phyloP scores from a whole-genome alignment of 2,329 filamentous ascomycete genomes.

The Aphanocladium album region DNA sequence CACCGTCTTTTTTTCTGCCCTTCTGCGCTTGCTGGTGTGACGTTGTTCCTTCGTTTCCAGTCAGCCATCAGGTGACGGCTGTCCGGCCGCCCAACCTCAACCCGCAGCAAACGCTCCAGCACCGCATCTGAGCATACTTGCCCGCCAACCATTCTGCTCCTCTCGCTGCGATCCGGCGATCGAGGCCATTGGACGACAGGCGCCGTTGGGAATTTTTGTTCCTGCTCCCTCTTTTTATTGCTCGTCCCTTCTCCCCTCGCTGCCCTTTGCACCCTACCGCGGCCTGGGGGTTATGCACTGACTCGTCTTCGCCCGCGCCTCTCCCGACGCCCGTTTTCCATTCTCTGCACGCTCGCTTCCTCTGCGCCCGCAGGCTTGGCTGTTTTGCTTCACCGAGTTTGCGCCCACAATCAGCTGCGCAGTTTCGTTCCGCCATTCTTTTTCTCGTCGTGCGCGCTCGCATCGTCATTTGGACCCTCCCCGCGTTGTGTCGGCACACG shows the following conservation, averaged over 20 bases:
- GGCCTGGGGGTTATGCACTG: slow-evolving; percentile 9
- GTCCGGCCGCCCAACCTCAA: background rate
- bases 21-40: background rate
- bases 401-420: background rate
- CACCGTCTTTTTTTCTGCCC: background rate
- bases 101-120: background rate
- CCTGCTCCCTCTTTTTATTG: background rate
- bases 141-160: background rate
- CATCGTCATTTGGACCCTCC: background rate
- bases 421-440: too few species aligned
- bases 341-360: background rate
- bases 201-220: background rate
- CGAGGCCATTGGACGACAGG: background rate
- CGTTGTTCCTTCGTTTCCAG: background rate
- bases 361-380: background rate
- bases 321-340: slow-evolving; percentile 5
- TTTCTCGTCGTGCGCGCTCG: background rate
- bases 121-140: background rate
- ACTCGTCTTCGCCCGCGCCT: slow-evolving; percentile 7
- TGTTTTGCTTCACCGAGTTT: background rate
- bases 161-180: background rate
- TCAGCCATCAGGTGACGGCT: slow-evolving; percentile 6
- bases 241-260: background rate
- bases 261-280: background rate
- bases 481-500: background rate